Conservation (phyloP, 2,329 filamentous ascomycete genomes). For the Cercospora janseana region DNA sequence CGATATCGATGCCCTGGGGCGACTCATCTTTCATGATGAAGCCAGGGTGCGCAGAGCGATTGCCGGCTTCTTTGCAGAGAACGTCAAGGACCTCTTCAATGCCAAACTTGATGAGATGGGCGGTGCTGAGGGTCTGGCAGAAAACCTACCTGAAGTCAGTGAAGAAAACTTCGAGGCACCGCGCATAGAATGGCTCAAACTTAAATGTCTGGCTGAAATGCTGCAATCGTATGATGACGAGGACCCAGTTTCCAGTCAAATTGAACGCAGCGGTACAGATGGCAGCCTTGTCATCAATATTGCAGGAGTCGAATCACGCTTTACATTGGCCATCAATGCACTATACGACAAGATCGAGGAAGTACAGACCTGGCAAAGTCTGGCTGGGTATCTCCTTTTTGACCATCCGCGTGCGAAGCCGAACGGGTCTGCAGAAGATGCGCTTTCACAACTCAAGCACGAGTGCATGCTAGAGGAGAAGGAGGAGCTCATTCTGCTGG, state of each 20-base stretch:
- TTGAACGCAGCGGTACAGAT: constrained; percentile 43
- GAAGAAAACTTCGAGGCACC: constrained; percentile 61
- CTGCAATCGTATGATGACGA: constrained; percentile 74
- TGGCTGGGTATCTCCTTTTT: constrained; percentile 87
- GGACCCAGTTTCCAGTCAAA: constrained; percentile 47
- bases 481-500: constrained; percentile 82
- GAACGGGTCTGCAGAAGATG: constrained; percentile 57
- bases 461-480: constrained; percentile 69
- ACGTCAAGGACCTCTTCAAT: constrained; percentile 77
- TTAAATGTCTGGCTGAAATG: constrained; percentile 85
- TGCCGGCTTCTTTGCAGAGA: constrained; percentile 84
- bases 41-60: constrained; percentile 81
- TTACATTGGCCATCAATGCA: constrained; percentile 79
- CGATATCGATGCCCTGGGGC: constrained; percentile 85
- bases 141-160: constrained; percentile 70
- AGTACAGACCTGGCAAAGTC: constrained; percentile 79
- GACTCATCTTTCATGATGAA: constrained; percentile 86
- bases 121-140: constrained; percentile 72
- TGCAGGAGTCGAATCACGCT: constrained; percentile 70
- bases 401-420: constrained; percentile 68
- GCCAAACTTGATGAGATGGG: constrained; percentile 79
- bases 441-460: constrained; percentile 64
- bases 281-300: constrained; percentile 56
- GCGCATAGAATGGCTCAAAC: constrained; percentile 79
- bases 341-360: constrained; percentile 80